Conservation (phyloP, 345 rosid species). For the Gynandropsis gynandra region DNA sequence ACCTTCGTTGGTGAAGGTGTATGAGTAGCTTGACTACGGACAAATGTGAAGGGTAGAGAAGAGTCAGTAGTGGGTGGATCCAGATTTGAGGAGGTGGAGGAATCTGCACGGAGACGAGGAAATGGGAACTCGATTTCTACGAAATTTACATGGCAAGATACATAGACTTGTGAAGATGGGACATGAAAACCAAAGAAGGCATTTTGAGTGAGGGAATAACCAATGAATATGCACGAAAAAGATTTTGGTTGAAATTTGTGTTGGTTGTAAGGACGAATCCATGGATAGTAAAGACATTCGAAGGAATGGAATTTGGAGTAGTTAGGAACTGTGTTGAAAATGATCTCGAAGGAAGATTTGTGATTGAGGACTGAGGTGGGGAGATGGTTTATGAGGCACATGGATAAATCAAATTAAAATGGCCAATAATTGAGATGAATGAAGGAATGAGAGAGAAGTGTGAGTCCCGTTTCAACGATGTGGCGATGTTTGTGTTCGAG, state of each 20-base stretch:
- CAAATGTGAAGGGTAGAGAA: too few species aligned
- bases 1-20: too few species aligned
- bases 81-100: not conserved
- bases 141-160: not conserved
- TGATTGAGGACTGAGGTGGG: not conserved
- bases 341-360: not conserved
- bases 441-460: too few species aligned
- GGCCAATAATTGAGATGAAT: not conserved
- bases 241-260: not conserved
- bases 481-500: too few species aligned
- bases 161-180: not conserved
- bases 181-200: not conserved
- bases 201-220: not conserved
- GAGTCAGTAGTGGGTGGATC: not conserved
- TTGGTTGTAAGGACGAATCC: not conserved
- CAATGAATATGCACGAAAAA: not conserved
- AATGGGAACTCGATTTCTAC: too few species aligned
- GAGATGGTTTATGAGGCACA: not conserved
- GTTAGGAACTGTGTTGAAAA: not conserved
- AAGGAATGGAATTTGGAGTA: not conserved
- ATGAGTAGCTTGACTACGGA: too few species aligned
- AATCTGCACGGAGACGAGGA: too few species aligned
- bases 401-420: not conserved
- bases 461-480: too few species aligned
- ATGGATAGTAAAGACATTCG: not conserved